These are phyloP conservation scores for Elsinoe perseae DNA, from an alignment of 2,329 filamentous ascomycete genomes.

Conservation along the genomic window DNA sequence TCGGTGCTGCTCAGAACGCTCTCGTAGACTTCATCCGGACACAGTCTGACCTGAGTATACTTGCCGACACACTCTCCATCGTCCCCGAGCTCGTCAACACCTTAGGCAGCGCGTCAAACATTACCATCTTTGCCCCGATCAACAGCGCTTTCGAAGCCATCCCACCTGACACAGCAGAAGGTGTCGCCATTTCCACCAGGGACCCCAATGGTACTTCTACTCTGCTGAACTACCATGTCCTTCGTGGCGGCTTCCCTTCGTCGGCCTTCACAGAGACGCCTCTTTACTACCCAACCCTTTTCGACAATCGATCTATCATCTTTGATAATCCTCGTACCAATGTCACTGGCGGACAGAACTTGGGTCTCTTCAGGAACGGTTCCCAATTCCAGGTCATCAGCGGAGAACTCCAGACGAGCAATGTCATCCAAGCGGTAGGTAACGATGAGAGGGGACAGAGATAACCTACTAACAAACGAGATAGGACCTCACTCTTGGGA, in stretches of 20 bases:
- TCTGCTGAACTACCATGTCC: conserved; percentile 28
- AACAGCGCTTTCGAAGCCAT: conserved; percentile 32
- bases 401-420: conserved; percentile 29
- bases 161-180: conserved; percentile 29
- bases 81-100: conserved; percentile 8
- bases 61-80: not conserved
- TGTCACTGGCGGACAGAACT: conserved; percentile 33
- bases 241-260: conserved; percentile 28
- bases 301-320: conserved; percentile 29
- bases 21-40: conserved; percentile 1
- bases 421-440: conserved; percentile 28
- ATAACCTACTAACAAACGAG: not conserved
- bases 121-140: conserved; percentile 33
- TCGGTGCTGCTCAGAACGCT: conserved; percentile 8
- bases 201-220: conserved; percentile 11
- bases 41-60: conserved; percentile 9
- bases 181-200: conserved; percentile 23
- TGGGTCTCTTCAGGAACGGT: conserved; percentile 30
- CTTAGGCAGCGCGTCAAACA: conserved; percentile 13
- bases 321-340: conserved; percentile 33
- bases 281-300: conserved; percentile 13
- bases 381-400: conserved; percentile 30
- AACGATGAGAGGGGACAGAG: not conserved
- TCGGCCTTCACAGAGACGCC: conserved; percentile 26
- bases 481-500: conserved; percentile 19